Base-by-base conservation (phyloP, 805 yeast species). In the Scheffersomyces ergatensis region DNA sequence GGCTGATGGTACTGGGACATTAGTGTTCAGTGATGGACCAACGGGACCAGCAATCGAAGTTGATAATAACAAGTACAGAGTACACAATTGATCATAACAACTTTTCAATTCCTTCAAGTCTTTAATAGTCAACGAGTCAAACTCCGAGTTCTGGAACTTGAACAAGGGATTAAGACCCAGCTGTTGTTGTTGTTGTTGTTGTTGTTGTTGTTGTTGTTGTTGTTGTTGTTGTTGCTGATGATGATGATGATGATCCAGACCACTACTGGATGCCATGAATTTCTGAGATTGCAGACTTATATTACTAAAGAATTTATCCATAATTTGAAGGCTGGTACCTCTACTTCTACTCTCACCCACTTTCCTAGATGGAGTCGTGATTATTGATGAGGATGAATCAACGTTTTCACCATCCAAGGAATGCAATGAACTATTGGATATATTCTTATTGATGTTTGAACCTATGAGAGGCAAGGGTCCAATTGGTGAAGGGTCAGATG, bases 291-390 rank as follows among this genome's bases (percentile, higher is more conserved):
- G 32, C 15, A 14, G 32, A 29, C 32, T 40, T 8, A 69, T 46
- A 47, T 65, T 67, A 46, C 58, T 64, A 43, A 69, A 65, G 73
- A 74, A 69, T 44, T 60, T 65, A 44, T 69, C 75, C 69, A 69
- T 66, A 14, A 69, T 56, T 42, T 68, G 74, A 17, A 65, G 42
- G 46, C 73, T 67, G 21, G 71, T 51, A 9, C 70, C 61, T 46
- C 73, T 54, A 20, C 55, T 49, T 24, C 70, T 50, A 14, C 37
- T 37, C 13, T 34, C 33, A 33, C 38, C 45, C 12, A 34, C 50
- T 20, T 51, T 54, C 21, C 39, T 40, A 3, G 51, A 48, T 16
- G 49, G 39, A 12, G 32, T 24, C 16, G 34, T 30, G 16, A 14
- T 5, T 11, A 11, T 26, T n/a, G 32, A n/a, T 14, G 18, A n/a